phyloP scores from a whole-genome alignment of 371 early-diverging fungal species.

The Rhizopus delemar region DNA sequence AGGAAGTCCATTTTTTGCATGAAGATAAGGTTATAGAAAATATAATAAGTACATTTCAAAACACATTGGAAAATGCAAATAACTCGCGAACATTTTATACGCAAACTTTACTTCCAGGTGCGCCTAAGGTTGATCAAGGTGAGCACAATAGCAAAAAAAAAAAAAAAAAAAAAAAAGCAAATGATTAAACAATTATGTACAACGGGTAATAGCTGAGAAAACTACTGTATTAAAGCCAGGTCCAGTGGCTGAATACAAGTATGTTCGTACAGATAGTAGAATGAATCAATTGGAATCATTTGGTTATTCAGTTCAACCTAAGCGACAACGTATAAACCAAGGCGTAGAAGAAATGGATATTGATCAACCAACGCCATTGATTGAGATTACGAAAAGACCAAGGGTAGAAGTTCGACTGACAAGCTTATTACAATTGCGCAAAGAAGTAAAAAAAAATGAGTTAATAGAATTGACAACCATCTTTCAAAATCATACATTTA shows the following conservation, averaged over 20 bases:
- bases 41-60: constrained; percentile 66
- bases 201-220: too few relatives aligned
- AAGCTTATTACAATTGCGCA: constrained; percentile 74
- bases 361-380: constrained; percentile 3
- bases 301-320: constrained; percentile 25
- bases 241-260: constrained; percentile 54
- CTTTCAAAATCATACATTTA: constrained; percentile 79
- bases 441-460: constrained; percentile 65
- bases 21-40: constrained; percentile 81
- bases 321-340: constrained; percentile 6
- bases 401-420: constrained; percentile 73
- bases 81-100: constrained; percentile 57
- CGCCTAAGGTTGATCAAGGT: constrained; percentile 4
- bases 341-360: background rate
- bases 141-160: background rate
- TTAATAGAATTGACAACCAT: constrained; percentile 68
- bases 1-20: constrained; percentile 80
- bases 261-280: constrained; percentile 80
- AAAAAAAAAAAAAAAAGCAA: constrained; percentile 8
- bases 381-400: constrained; percentile 18
- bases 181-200: too few relatives aligned
- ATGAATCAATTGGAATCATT: constrained; percentile 68
- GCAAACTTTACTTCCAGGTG: constrained; percentile 49
- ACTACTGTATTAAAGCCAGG: background rate
- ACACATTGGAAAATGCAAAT: constrained; percentile 48